Evolutionary conservation across 768 basidiomycete genomes (phyloP).

Genomic region (Megacollybia marginata): DNA sequence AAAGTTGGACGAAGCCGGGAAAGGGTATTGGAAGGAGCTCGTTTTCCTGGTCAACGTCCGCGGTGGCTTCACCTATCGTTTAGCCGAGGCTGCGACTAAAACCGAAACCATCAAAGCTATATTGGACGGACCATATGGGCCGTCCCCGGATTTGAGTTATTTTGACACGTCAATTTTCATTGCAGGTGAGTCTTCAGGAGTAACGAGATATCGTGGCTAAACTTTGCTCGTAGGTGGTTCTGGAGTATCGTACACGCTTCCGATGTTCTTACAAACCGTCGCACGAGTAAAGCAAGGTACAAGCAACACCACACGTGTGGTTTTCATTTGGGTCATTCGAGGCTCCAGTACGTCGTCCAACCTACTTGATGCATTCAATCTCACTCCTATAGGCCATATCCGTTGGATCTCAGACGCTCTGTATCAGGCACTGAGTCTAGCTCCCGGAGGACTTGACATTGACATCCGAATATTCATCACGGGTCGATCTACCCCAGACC

Average conservation of each 20-base stretch:
- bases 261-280: background rate
- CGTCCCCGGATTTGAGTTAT: constrained; percentile 24
- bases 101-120: constrained; percentile 29
- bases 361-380: background rate
- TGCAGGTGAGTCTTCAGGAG: constrained; percentile 29
- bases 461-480: constrained; percentile 24
- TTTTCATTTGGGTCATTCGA: constrained; percentile 35
- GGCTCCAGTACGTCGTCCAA: constrained; percentile 20
- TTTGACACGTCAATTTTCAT: constrained; percentile 39
- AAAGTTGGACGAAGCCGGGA: constrained; percentile 1
- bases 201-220: constrained; percentile 30
- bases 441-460: constrained; percentile 22
- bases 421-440: constrained; percentile 5
- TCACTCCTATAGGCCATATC: constrained; percentile 14
- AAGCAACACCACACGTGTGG: constrained; percentile 21
- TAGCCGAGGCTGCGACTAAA: constrained; percentile 22
- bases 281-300: constrained; percentile 10
- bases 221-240: constrained; percentile 29
- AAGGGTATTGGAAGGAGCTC: constrained; percentile 26
- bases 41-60: constrained; percentile 46
- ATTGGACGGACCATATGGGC: constrained; percentile 50
- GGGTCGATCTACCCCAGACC: background rate
- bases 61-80: constrained; percentile 43
- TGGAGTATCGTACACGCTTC: constrained; percentile 24
- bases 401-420: constrained; percentile 22